Evolutionary conservation across 176 grass and related monocot species (phyloP).

Genomic region (Paspalum notatum): DNA sequence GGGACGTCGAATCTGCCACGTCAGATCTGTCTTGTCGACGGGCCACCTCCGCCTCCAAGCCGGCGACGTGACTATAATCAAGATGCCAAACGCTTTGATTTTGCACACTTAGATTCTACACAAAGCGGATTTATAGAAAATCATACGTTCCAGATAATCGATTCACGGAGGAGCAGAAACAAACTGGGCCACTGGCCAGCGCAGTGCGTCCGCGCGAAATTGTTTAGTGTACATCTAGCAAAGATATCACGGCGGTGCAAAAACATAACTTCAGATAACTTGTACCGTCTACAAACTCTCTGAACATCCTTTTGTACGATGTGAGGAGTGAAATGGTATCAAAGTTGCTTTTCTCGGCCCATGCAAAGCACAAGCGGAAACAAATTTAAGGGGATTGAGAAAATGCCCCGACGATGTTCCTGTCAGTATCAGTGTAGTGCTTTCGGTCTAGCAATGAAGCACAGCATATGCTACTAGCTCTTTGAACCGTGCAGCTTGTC

Average conservation of each 20-base stretch:
- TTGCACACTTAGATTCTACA: too few species aligned
- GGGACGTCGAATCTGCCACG: too few species aligned
- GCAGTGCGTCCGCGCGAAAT: too few species aligned
- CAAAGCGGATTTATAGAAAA: too few species aligned
- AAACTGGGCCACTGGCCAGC: too few species aligned
- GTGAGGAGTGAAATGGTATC: slow-evolving; percentile 29
- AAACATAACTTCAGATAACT: slow-evolving; percentile 32
- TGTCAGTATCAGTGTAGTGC: slow-evolving; percentile 24
- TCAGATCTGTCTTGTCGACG: too few species aligned
- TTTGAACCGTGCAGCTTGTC: slow-evolving; percentile 48
- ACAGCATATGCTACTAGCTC: slow-evolving; percentile 34
- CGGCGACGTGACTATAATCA: too few species aligned
- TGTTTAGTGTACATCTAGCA: background rate
- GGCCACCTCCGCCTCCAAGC: too few species aligned
- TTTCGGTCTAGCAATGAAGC: slow-evolving; percentile 36
- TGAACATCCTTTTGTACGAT: slow-evolving; percentile 37
- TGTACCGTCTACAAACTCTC: slow-evolving; percentile 47
- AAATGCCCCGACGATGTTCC: slow-evolving; percentile 47
- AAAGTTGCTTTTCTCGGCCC: slow-evolving; percentile 72
- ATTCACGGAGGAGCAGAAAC: too few species aligned
- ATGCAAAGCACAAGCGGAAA: slow-evolving; percentile 91
- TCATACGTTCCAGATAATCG: too few species aligned
- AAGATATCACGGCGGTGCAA: slow-evolving; percentile 25
- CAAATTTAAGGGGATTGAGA: slow-evolving; percentile 50
- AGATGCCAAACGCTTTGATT: too few species aligned